Percentiles rank a stretch among this genome's conserved stretches.
These are phyloP conservation scores for Ambrosiella xylebori DNA, from an alignment of 2,329 filamentous ascomycete genomes.

Conservation along the genomic window DNA sequence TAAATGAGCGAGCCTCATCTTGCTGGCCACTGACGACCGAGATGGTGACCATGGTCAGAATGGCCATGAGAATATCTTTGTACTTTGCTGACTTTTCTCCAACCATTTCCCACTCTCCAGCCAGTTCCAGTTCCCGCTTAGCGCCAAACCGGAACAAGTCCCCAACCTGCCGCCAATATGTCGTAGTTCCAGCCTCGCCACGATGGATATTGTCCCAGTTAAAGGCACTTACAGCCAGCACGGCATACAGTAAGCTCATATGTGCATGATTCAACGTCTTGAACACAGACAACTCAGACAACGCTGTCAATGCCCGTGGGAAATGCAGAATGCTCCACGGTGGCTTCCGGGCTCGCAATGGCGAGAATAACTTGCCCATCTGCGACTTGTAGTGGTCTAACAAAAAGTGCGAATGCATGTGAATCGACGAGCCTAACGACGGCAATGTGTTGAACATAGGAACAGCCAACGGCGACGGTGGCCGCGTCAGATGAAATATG, in stretches of 20 bases:
- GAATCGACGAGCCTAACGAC: not conserved
- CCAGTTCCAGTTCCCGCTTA: constrained; percentile 18
- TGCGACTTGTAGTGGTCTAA: constrained; percentile 23
- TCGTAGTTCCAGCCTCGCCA: constrained; percentile 12
- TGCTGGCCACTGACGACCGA: constrained; percentile 19
- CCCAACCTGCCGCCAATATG: constrained; percentile 17
- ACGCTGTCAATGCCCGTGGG: constrained; percentile 20
- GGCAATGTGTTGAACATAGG: not conserved
- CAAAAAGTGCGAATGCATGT: constrained; percentile 16
- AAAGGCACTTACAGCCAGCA: constrained; percentile 24
- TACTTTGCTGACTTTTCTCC: constrained; percentile 23
- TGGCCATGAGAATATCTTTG: constrained; percentile 24
- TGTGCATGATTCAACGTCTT: constrained; percentile 21
- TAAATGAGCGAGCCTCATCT: constrained; percentile 21
- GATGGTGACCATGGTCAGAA: constrained; percentile 24
- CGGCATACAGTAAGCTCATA: constrained; percentile 22
- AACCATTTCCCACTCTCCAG: constrained; percentile 19
- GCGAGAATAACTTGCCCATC: constrained; percentile 22
- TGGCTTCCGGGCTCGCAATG: constrained; percentile 23
- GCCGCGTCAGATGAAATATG: not conserved
- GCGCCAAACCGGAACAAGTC: constrained; percentile 18
- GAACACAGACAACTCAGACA: constrained; percentile 22
- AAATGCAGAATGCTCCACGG: constrained; percentile 25
- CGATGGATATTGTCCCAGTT: constrained; percentile 19
- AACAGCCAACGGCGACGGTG: not conserved